Evolutionary conservation across 495 filamentous ascomycete species (phyloP).

Genomic region (Podospora pseudopauciseta): DNA sequence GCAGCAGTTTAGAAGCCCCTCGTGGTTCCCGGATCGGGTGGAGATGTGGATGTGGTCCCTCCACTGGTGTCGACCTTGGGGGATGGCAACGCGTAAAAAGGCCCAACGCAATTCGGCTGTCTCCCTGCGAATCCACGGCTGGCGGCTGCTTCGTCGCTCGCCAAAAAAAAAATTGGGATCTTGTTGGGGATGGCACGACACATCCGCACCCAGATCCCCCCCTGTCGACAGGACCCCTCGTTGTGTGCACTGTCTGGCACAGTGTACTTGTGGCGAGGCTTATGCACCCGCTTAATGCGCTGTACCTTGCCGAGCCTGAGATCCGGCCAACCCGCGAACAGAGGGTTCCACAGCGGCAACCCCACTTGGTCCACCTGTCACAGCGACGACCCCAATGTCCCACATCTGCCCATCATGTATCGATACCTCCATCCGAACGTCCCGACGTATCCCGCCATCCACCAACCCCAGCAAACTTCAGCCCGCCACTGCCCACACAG

Average conservation of each 20-base stretch:
- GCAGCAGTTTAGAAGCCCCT: slow-evolving; percentile 1
- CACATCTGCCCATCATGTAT: slow-evolving; percentile 18
- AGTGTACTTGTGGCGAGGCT: slow-evolving; percentile 18
- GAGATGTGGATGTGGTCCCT: background rate
- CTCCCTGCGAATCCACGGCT: slow-evolving; percentile 14
- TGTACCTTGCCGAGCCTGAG: slow-evolving; percentile 15
- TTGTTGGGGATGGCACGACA: slow-evolving; percentile 37
- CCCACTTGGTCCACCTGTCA: slow-evolving; percentile 31
- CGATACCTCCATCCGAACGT: slow-evolving; percentile 6
- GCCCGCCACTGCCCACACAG: background rate
- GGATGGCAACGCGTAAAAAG: slow-evolving; percentile 15
- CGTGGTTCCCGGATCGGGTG: slow-evolving; percentile 3
- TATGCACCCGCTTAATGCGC: slow-evolving; percentile 19
- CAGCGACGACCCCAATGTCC: slow-evolving; percentile 5
- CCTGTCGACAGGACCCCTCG: slow-evolving; percentile 9
- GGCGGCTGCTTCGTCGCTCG: slow-evolving; percentile 22
- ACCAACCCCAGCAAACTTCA: slow-evolving; percentile 4
- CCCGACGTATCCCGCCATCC: background rate
- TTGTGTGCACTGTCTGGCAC: slow-evolving; percentile 14
- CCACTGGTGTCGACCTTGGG: background rate
- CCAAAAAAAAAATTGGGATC: slow-evolving; percentile 34
- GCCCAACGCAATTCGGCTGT: slow-evolving; percentile 29
- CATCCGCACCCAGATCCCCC: slow-evolving; percentile 19
- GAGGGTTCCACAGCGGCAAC: slow-evolving; percentile 25
- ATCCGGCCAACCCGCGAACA: slow-evolving; percentile 22